Evolutionary conservation across 1,284 basidiomycete species (phyloP).

Genomic region (Fomitopsis palustris): DNA sequence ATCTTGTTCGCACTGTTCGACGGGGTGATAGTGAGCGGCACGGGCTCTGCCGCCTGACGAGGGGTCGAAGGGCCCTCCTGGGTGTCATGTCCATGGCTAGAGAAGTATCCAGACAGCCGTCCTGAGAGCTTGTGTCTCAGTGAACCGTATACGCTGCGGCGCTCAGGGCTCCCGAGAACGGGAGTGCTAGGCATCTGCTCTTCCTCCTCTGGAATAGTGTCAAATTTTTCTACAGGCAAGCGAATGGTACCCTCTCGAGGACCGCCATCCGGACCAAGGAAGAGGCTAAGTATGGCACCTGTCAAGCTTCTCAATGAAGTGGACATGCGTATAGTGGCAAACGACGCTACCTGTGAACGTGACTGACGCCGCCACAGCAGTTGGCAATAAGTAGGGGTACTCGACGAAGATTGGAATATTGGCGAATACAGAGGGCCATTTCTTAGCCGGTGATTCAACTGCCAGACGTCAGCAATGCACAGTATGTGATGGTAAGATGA

Average conservation of each 20-base stretch:
- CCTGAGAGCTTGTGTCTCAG: slow-evolving; percentile 34
- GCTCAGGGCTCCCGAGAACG: slow-evolving; percentile 38
- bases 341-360: slow-evolving; percentile 60
- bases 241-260: slow-evolving; percentile 82
- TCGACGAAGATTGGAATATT: slow-evolving; percentile 65
- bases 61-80: slow-evolving; percentile 22
- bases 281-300: slow-evolving; percentile 85
- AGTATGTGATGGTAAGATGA: slow-evolving; percentile 12
- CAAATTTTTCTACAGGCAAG: slow-evolving; percentile 71
- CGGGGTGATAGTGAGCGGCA: slow-evolving; percentile 44
- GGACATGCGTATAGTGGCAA: neutral
- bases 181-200: slow-evolving; percentile 40
- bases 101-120: slow-evolving; percentile 56
- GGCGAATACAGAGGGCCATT: slow-evolving; percentile 78
- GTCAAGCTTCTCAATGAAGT: slow-evolving; percentile 9
- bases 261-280: slow-evolving; percentile 89
- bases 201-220: slow-evolving; percentile 64
- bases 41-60: slow-evolving; percentile 32
- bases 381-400: slow-evolving; percentile 93
- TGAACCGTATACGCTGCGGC: slow-evolving; percentile 24
- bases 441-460: slow-evolving; percentile 85
- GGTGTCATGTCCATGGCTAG: slow-evolving; percentile 43
- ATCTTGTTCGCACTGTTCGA: slow-evolving; percentile 30
- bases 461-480: slow-evolving; percentile 7
- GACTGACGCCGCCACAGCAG: slow-evolving; percentile 71